Evolutionary conservation across 805 yeast species (phyloP).

Genomic region (Cyberlindnera mrakii): DNA sequence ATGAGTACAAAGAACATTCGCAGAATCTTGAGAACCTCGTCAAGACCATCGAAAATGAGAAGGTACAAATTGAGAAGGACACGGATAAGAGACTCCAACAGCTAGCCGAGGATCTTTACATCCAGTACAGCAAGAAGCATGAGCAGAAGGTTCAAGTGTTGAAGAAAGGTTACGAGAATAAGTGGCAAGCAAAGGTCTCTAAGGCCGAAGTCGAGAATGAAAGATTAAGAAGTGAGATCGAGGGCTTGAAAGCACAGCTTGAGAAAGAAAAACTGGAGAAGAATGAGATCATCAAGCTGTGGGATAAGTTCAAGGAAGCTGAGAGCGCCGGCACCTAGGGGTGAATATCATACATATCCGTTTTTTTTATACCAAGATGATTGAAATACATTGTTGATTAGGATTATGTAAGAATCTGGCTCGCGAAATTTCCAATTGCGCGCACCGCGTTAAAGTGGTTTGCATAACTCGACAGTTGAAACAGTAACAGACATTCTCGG

Average conservation of each 20-base stretch:
- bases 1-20: conserved; percentile 15
- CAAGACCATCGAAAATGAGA: conserved; percentile 28
- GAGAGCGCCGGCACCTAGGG: conserved; percentile 5
- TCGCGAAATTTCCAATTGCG: too few relatives aligned
- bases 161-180: conserved; percentile 52
- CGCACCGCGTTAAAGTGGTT: too few relatives aligned
- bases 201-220: conserved; percentile 38
- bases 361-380: neutral
- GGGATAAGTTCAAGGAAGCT: conserved; percentile 29
- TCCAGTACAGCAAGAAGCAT: conserved; percentile 73
- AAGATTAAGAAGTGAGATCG: conserved; percentile 44
- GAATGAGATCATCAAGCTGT: conserved; percentile 46
- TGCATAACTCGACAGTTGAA: too few relatives aligned
- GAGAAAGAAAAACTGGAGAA: conserved; percentile 52
- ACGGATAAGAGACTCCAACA: conserved; percentile 51
- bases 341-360: neutral
- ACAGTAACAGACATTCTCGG: too few relatives aligned
- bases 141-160: conserved; percentile 61
- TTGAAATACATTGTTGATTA: neutral
- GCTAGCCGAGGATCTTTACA: conserved; percentile 63
- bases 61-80: conserved; percentile 35
- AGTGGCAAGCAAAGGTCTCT: conserved; percentile 40
- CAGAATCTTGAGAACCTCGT: conserved; percentile 23
- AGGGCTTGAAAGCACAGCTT: conserved; percentile 42
- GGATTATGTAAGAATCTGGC: too few relatives aligned